Conservation (phyloP, 2,329 filamentous ascomycete species). For the Penicillium sp. region DNA sequence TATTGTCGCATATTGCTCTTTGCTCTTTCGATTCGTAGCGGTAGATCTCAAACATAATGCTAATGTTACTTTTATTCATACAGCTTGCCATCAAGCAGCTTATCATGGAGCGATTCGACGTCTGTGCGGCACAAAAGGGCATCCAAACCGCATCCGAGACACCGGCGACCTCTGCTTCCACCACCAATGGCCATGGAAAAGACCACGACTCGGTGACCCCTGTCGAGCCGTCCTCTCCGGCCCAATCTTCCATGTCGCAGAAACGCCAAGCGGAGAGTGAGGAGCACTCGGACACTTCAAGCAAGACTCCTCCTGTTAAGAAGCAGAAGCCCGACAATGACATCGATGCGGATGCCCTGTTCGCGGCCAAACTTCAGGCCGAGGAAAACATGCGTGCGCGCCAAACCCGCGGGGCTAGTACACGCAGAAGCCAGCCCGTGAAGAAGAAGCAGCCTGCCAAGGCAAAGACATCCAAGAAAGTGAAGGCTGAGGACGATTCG, state of each 20-base stretch:
- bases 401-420: slow-evolving; percentile 69
- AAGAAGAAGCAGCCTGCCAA: slow-evolving; percentile 61
- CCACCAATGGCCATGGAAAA: too few relatives aligned
- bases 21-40: not conserved
- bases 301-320: slow-evolving; percentile 44
- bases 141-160: too few relatives aligned
- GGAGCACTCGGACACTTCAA: too few relatives aligned
- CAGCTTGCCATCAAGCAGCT: slow-evolving; percentile 62
- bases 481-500: slow-evolving; percentile 70
- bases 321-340: slow-evolving; percentile 55
- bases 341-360: slow-evolving; percentile 71
- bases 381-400: slow-evolving; percentile 74
- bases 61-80: too few relatives aligned
- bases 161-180: too few relatives aligned
- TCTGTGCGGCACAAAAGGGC: slow-evolving; percentile 45
- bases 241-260: too few relatives aligned
- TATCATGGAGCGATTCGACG: slow-evolving; percentile 66
- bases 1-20: too few relatives aligned
- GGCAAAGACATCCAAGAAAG: slow-evolving; percentile 54
- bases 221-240: too few relatives aligned
- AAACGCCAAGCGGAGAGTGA: too few relatives aligned
- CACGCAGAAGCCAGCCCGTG: slow-evolving; percentile 48
- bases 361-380: slow-evolving; percentile 80
- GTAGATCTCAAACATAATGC: too few relatives aligned
- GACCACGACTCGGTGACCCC: too few relatives aligned